A percentile compares a stretch with the other conserved stretches of the same genome.
These are phyloP conservation scores for Kluyveromyces starmeri DNA, from an alignment of 805 yeast genomes.

Conservation along the genomic window DNA sequence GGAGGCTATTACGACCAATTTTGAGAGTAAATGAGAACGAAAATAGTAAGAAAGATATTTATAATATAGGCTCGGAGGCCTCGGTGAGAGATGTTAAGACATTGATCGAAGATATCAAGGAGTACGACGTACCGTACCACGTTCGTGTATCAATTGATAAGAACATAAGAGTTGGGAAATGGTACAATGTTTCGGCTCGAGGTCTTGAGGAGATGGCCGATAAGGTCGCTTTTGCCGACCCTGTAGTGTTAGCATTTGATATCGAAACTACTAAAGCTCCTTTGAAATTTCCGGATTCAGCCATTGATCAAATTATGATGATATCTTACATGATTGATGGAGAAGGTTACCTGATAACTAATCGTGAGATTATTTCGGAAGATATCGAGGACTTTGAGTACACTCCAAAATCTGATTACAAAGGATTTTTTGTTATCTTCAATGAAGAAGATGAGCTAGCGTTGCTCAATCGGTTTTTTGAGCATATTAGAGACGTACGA, in stretches of 20 bases:
- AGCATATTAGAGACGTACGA: slow-evolving; percentile 74
- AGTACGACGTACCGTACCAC: slow-evolving; percentile 94
- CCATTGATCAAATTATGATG: slow-evolving; percentile 94
- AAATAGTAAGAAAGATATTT: slow-evolving; percentile 57
- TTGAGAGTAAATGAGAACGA: slow-evolving; percentile 56
- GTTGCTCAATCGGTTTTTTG: slow-evolving; percentile 68
- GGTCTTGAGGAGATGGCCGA: slow-evolving; percentile 50
- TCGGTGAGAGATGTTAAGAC: slow-evolving; percentile 40
- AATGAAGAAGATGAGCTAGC: slow-evolving; percentile 83
- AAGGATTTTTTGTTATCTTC: slow-evolving; percentile 81
- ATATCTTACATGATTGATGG: slow-evolving; percentile 99
- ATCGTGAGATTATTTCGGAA: slow-evolving; percentile 85
- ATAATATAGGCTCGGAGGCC: slow-evolving; percentile 18
- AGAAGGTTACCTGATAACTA: slow-evolving; percentile 87
- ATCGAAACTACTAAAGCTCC: slow-evolving; percentile 97
- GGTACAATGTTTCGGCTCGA: slow-evolving; percentile 75
- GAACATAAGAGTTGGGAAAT: slow-evolving; percentile 83
- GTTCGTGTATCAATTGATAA: slow-evolving; percentile 93
- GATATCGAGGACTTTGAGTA: slow-evolving; percentile 97
- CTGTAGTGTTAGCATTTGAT: slow-evolving; percentile 93
- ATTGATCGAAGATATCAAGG: slow-evolving; percentile 69
- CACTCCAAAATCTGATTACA: slow-evolving; percentile 94
- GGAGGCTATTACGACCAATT: slow-evolving; percentile 61
- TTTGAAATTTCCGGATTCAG: slow-evolving; percentile 87
- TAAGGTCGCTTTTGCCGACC: slow-evolving; percentile 91